These are phyloP conservation scores for Ceratobasidium sp. DNA, from an alignment of 1,284 basidiomycete species.

Conservation along the genomic window DNA sequence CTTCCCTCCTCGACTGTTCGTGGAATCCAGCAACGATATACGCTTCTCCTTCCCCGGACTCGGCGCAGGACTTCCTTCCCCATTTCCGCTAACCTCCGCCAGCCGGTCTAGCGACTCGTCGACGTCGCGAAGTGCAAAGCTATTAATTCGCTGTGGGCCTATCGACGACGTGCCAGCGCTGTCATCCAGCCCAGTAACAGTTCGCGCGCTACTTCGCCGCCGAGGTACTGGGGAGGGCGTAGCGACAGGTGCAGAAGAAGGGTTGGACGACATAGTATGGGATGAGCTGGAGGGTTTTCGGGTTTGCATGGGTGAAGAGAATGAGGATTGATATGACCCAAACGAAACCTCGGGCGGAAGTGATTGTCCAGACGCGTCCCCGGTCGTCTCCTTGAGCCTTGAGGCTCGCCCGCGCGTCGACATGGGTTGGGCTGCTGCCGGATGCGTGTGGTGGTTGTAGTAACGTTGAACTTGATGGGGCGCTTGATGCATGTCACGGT, in stretches of 20 bases:
- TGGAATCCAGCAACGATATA: constrained; percentile 12
- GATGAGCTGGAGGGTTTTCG: constrained; percentile 30
- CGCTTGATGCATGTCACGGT: too few species aligned
- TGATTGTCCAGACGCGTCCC: constrained; percentile 28
- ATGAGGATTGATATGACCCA: constrained; percentile 40
- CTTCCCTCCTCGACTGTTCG: constrained; percentile 8
- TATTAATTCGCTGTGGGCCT: constrained; percentile 37
- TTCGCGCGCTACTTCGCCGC: constrained; percentile 25
- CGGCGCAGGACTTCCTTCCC: constrained; percentile 13
- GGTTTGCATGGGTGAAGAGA: constrained; percentile 9
- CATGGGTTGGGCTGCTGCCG: not conserved
- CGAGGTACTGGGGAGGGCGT: constrained; percentile 31
- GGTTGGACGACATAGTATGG: constrained; percentile 23
- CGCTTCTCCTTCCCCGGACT: constrained; percentile 38
- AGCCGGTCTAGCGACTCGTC: constrained; percentile 39
- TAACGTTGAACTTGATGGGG: not conserved
- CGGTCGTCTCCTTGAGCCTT: constrained; percentile 21
- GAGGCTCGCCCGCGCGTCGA: constrained; percentile 25
- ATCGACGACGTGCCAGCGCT: constrained; percentile 9
- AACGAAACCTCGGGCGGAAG: constrained; percentile 32
- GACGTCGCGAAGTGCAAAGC: constrained; percentile 40
- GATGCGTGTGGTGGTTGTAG: constrained; percentile 11
- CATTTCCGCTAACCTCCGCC: constrained; percentile 27
- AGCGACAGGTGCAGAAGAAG: constrained; percentile 30
- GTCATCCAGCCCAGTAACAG: constrained; percentile 25